phyloP scores from a whole-genome alignment of 1,284 basidiomycete species.

The Apiotrichum montevideense region DNA sequence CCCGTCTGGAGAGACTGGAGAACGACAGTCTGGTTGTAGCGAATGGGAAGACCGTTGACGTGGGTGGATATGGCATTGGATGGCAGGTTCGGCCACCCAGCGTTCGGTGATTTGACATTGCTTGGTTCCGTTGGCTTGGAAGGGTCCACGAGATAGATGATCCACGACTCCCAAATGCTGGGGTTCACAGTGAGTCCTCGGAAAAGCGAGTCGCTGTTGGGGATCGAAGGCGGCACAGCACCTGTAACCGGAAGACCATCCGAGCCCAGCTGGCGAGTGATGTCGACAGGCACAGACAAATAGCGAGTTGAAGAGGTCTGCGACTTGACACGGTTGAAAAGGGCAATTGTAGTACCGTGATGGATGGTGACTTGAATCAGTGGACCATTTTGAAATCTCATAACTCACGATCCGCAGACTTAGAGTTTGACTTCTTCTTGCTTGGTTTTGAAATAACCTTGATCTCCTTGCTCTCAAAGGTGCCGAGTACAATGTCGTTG shows the following conservation, averaged over 20 bases:
- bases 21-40: slow-evolving; percentile 94
- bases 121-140: slow-evolving; percentile 67
- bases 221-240: slow-evolving; percentile 40
- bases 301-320: slow-evolving; percentile 95
- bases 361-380: slow-evolving; percentile 70
- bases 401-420: slow-evolving; percentile 78
- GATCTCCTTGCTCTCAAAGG: slow-evolving; percentile 84
- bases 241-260: slow-evolving; percentile 79
- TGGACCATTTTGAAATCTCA: background rate
- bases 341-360: slow-evolving; percentile 88
- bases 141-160: slow-evolving; percentile 71
- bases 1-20: slow-evolving; percentile 91
- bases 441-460: slow-evolving; percentile 95
- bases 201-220: slow-evolving; percentile 19
- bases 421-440: slow-evolving; percentile 90
- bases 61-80: slow-evolving; percentile 65
- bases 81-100: slow-evolving; percentile 61
- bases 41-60: slow-evolving; percentile 58
- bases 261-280: slow-evolving; percentile 80
- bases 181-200: slow-evolving; percentile 48
- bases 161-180: slow-evolving; percentile 66
- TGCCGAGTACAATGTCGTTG: slow-evolving; percentile 66
- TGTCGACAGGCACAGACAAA: slow-evolving; percentile 85
- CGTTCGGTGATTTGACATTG: slow-evolving; percentile 63
- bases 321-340: slow-evolving; percentile 89